Base-by-base conservation (phyloP, 2,329 filamentous ascomycete genomes). In the Neophaeococcomyces aloes region DNA sequence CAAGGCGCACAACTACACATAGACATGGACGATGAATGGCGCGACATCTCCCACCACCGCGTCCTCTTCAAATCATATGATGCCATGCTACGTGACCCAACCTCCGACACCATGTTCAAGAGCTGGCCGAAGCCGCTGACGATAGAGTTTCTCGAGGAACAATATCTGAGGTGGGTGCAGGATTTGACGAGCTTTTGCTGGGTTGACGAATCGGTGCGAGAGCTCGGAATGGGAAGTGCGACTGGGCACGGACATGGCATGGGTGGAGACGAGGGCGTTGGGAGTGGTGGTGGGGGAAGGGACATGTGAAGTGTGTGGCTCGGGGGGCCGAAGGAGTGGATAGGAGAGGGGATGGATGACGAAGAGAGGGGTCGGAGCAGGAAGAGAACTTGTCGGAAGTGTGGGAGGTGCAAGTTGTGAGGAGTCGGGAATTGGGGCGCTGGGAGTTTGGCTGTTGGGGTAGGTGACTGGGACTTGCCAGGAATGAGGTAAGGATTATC, bases 11-110 rank as follows among this genome's bases (percentile, higher is more conserved):
- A 53, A 46, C 49, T 55, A 7, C 53, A 55, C 45, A 55, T 55
- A 39, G 53, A 53, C 47, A 52, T 55, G 49, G 51, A 53, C 42
- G 53, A 55, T 44, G 44, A 50, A 30, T 55, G 53, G 53, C 46
- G 51, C 46, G 49, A 52, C 35, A 55, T 55, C 42, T 49, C 49
- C 4, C 53, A 55, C 42, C 50, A 55, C 39, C 51, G 53, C 6
- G 46, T 55, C 30, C 33, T 42, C 27, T 55, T 55, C 48, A 55
- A 53, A 29, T 29, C 48, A 7, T 55, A 52, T 41, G 48, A 52
- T n/a, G 38, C 43, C 8, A 49, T 53, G 46, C 45, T 55, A 23
- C 49, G 52, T 19, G 52, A 55, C 41, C 49, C 49, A 2, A 32
- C 44, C 3, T 48, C 48, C 10, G 47, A 50, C 21, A 14, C 49